Percentiles rank a stretch among this genome's conserved stretches.
phyloP scores from a whole-genome alignment of 1,139 yeast species.

The Trichomonascaceae sp. region DNA sequence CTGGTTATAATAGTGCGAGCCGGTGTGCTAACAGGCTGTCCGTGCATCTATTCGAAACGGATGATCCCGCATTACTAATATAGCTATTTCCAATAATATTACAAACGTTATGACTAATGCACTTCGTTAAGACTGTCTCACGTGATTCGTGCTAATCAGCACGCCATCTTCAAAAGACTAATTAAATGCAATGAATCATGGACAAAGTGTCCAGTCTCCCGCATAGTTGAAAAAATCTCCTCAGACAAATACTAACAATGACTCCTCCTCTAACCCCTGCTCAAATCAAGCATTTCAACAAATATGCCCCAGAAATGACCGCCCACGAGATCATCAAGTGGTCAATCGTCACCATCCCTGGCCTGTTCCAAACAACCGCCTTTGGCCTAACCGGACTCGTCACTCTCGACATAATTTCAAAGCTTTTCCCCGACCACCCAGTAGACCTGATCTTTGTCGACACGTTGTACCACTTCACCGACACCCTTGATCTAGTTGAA shows the following conservation, averaged over 20 bases:
- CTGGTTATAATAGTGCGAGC: no score
- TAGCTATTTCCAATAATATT: no score
- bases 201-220: no score
- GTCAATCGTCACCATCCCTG: constrained; percentile 73
- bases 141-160: background rate
- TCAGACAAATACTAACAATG: no score
- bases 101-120: no score
- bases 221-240: no score
- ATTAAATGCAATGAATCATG: background rate
- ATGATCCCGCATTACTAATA: no score
- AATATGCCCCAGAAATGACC: constrained; percentile 37
- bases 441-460: constrained; percentile 78
- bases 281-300: constrained; percentile 36
- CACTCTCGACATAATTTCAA: constrained; percentile 72
- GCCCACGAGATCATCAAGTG: constrained; percentile 71
- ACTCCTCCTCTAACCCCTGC: constrained; percentile 12
- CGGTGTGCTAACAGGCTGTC: no score
- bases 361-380: constrained; percentile 82
- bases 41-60: no score
- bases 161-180: background rate
- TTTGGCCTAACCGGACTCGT: constrained; percentile 89
- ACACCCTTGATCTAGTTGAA: constrained; percentile 66
- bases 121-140: no score
- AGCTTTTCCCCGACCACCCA: constrained; percentile 32
- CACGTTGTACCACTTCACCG: constrained; percentile 87